A percentile compares a stretch with the other conserved stretches of the same genome.
Evolutionary conservation across 129 eudicot species (phyloP).

Genomic region (Artemisia argyi): DNA sequence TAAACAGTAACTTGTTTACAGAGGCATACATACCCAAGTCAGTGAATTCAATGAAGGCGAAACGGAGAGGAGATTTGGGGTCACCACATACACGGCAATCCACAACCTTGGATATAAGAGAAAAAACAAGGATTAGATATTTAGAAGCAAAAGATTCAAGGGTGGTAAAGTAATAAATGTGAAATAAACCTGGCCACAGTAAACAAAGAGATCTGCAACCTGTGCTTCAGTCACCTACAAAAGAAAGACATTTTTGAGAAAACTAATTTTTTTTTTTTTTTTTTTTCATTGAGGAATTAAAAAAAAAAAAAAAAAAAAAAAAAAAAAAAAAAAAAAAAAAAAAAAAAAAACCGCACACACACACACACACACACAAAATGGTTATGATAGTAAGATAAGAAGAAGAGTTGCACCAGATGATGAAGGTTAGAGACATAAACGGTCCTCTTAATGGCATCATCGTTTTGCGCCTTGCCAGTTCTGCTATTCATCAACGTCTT

Average conservation of each 20-base stretch:
- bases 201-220: conserved; percentile 77
- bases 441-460: conserved; percentile 83
- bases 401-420: conserved; percentile 58
- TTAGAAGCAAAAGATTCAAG: not conserved
- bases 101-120: conserved; percentile 24
- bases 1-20: not conserved
- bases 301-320: not conserved
- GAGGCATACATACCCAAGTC: conserved; percentile 53
- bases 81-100: too few relatives aligned
- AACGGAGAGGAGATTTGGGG: conserved; percentile 73
- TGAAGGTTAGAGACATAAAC: conserved; percentile 96
- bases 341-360: too few relatives aligned
- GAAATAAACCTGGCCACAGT: conserved; percentile 76
- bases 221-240: conserved; percentile 87
- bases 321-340: too few relatives aligned
- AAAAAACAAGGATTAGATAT: conserved; percentile 14
- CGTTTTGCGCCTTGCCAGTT: conserved; percentile 80
- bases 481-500: conserved; percentile 68
- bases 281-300: too few relatives aligned
- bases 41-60: conserved; percentile 87
- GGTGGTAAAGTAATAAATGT: not conserved
- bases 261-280: not conserved
- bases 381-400: too few relatives aligned
- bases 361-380: conserved; percentile 8
- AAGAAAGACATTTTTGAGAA: too few relatives aligned